A percentile compares a stretch with the other conserved stretches of the same genome.
Conservation (phyloP, 768 basidiomycete genomes). For the Brasilioporus rufonigricans region DNA sequence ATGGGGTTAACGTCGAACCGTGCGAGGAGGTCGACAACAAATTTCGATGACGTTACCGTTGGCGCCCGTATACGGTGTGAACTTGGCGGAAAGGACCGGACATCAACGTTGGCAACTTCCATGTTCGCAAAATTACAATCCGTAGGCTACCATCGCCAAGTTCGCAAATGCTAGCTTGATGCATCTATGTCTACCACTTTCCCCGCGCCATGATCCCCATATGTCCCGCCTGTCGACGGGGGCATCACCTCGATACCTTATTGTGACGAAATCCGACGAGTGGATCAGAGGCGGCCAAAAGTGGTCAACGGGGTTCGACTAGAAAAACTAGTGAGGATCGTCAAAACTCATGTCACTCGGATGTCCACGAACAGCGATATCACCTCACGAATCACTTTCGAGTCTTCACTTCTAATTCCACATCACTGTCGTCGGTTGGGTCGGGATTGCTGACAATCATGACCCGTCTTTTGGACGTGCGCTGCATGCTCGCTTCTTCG, state of each 20-base stretch:
- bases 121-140: neutral
- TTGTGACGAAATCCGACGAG: neutral
- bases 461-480: constrained; percentile 23
- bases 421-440: constrained; percentile 29
- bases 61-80: constrained; percentile 18
- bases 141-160: neutral
- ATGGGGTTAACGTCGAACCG: constrained; percentile 3
- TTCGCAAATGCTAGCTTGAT: neutral
- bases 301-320: neutral
- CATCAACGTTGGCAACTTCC: no score
- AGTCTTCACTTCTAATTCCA: constrained; percentile 17
- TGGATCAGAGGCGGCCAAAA: no score
- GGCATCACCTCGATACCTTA: neutral
- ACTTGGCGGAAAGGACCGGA: constrained; percentile 30
- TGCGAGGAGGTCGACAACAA: constrained; percentile 11
- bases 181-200: neutral
- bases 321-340: neutral
- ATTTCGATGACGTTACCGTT: constrained; percentile 29
- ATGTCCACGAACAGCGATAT: constrained; percentile 1
- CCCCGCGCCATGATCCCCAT: neutral
- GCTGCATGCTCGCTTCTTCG: constrained; percentile 17
- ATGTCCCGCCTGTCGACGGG: neutral
- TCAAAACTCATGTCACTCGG: neutral
- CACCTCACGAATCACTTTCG: constrained; percentile 9
- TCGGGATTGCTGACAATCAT: constrained; percentile 32